Base-by-base conservation (phyloP, 2,329 filamentous ascomycete genomes). In the Colletotrichum endophyticum region DNA sequence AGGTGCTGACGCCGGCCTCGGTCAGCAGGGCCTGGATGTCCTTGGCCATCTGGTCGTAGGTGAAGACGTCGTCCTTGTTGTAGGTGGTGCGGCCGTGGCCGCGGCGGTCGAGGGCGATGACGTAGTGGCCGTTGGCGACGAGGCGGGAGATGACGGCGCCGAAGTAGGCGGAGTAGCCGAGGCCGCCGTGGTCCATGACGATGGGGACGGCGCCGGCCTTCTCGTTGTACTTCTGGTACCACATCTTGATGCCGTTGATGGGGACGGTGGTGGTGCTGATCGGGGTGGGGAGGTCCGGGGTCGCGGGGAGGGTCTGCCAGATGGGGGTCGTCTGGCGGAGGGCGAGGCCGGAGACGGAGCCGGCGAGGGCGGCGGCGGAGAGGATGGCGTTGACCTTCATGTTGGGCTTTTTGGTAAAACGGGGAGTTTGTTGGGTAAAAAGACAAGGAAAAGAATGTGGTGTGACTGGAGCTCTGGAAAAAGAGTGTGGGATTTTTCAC, bases 151-250 rank as follows among this genome's bases (percentile, higher is more conserved):
- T 85, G 62, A 87, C 85, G 63, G 81, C 77, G 69, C 82, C 85
- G 62, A 85, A 86, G 75, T 87, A 87, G 13, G 84, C 84, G 13
- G 84, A 86, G 80, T 86, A 86, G 28, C 85, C 85, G 32, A 87
- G 83, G 28, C 86, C 86, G 36, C 85, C 85, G 77, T 86, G 84
- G 59, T 85, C 80, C 72, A 87, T 79, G 72, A 87, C 82, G 5
- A 87, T 80, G 8, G 86, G 85, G 0, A 81, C 78, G 16, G 80
- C 80, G 44, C 81, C 81, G 5, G 81, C 80, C 9, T 79, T 63
- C 34, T 84, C 80, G 71, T 86, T 86, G 81, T 86, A 87, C 78
- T 85, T 83, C 75, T 86, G 85, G 79, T 81, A 83, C 86, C 86
- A 87, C 25, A 87, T 83, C 9, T 85, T 78, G 12, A 83, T 85